Evolutionary conservation across 371 early-diverging fungal genomes (phyloP).

Genomic region (Lichtheimia corymbifera): DNA sequence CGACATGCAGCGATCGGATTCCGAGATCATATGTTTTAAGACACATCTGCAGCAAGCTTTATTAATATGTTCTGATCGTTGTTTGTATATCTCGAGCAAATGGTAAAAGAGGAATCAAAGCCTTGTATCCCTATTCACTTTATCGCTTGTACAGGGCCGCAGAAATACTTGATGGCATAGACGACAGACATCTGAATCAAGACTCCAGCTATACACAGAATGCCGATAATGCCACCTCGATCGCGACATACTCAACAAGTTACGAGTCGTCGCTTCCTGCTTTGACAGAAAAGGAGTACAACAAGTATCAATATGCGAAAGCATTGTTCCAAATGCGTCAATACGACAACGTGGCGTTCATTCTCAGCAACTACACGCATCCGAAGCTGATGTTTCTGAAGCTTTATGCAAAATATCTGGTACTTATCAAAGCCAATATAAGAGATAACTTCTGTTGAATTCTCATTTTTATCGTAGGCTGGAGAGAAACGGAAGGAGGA

Average conservation of each 20-base stretch:
- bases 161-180: constrained; percentile 66
- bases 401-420: constrained; percentile 71
- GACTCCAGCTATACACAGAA: constrained; percentile 10
- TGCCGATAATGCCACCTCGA: neutral
- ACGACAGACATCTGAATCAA: constrained; percentile 16
- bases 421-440: constrained; percentile 14
- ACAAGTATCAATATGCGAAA: constrained; percentile 68
- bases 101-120: constrained; percentile 48
- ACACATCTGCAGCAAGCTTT: constrained; percentile 49
- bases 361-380: constrained; percentile 48
- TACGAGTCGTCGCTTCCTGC: constrained; percentile 25
- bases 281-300: constrained; percentile 39
- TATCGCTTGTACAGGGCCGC: constrained; percentile 58
- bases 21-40: constrained; percentile 22
- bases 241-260: constrained; percentile 16
- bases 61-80: constrained; percentile 67
- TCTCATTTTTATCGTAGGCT: constrained; percentile 30
- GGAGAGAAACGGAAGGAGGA: constrained; percentile 67
- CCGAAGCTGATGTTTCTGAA: constrained; percentile 64
- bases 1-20: neutral
- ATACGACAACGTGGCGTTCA: constrained; percentile 60
- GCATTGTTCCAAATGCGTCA: constrained; percentile 73
- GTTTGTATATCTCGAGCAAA: constrained; percentile 67
- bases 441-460: neutral
- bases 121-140: constrained; percentile 1